Evolutionary conservation across 805 yeast species (phyloP).

Genomic region (Myxozyma neglecta): DNA sequence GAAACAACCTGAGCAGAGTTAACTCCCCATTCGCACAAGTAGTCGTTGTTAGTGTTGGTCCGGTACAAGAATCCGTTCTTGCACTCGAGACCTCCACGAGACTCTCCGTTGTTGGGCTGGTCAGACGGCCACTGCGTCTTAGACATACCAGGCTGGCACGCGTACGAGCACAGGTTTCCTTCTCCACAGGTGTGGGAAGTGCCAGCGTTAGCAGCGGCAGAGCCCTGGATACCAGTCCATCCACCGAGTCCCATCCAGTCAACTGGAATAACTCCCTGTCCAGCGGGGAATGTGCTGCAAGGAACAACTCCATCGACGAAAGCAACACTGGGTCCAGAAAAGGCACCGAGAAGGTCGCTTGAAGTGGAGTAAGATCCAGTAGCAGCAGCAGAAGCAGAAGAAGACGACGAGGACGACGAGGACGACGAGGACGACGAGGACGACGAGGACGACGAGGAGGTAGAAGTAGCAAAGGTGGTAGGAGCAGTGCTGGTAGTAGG

Average conservation of each 20-base stretch:
- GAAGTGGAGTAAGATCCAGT: slow-evolving; percentile 37
- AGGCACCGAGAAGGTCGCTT: slow-evolving; percentile 54
- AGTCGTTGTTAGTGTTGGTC: slow-evolving; percentile 62
- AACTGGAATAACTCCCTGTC: slow-evolving; percentile 78
- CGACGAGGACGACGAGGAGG: slow-evolving; percentile 30
- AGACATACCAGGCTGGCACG: slow-evolving; percentile 98
- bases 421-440: slow-evolving; percentile 17
- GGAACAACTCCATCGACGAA: slow-evolving; percentile 72
- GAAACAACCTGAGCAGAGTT: slow-evolving; percentile 67
- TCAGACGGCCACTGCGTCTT: slow-evolving; percentile 94
- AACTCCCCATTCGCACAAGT: slow-evolving; percentile 87
- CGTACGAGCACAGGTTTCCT: slow-evolving; percentile 94
- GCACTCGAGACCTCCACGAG: slow-evolving; percentile 92
- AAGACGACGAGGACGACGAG: slow-evolving; percentile 27
- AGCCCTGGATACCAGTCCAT: slow-evolving; percentile 69
- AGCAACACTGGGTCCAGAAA: slow-evolving; percentile 54
- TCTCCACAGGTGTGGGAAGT: slow-evolving; percentile 69
- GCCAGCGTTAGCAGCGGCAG: slow-evolving; percentile 58
- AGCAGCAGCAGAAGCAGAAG: slow-evolving; percentile 36
- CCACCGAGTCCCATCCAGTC: slow-evolving; percentile 79
- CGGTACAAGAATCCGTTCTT: slow-evolving; percentile 76
- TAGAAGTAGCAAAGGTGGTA: slow-evolving; percentile 33
- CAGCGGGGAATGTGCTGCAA: slow-evolving; percentile 73
- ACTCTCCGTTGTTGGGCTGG: slow-evolving; percentile 87
- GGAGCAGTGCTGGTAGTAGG: slow-evolving; percentile 29